Evolutionary conservation across 2,329 filamentous ascomycete genomes (phyloP).

Genomic region (Raffaelea albimanens): DNA sequence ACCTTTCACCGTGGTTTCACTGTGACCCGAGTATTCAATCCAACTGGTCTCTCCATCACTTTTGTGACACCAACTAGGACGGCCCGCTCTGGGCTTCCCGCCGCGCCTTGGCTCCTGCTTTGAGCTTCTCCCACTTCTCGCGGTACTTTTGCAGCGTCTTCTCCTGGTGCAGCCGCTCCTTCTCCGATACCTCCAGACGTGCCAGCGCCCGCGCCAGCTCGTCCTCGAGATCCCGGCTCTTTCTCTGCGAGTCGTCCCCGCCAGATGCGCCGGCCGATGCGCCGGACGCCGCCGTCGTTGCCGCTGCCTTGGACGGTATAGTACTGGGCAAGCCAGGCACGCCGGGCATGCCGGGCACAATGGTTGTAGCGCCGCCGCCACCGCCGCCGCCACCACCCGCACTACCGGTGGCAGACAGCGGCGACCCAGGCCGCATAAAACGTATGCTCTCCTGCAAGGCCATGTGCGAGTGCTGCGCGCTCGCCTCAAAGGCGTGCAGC

Average conservation of each 20-base stretch:
- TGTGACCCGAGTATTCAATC: too few relatives aligned
- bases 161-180: conserved; percentile 45
- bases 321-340: neutral
- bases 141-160: conserved; percentile 49
- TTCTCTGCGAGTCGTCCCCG: conserved; percentile 36
- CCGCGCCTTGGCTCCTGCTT: conserved; percentile 50
- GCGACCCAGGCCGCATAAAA: conserved; percentile 49
- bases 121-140: conserved; percentile 52
- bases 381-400: conserved; percentile 14
- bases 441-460: conserved; percentile 76
- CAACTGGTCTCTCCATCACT: neutral
- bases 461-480: conserved; percentile 77
- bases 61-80: conserved; percentile 13
- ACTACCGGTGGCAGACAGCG: conserved; percentile 25
- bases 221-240: conserved; percentile 58
- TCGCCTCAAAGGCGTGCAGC: conserved; percentile 87
- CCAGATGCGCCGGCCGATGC: too few relatives aligned
- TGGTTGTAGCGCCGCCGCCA: conserved; percentile 1
- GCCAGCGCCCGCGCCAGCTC: conserved; percentile 47
- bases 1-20: too few relatives aligned
- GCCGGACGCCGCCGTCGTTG: conserved; percentile 12
- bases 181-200: conserved; percentile 59
- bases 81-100: conserved; percentile 29
- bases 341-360: neutral
- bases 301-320: conserved; percentile 9